Base-by-base conservation (phyloP, 352 stramenopile genomes). In the Phytophthora fragariae region DNA sequence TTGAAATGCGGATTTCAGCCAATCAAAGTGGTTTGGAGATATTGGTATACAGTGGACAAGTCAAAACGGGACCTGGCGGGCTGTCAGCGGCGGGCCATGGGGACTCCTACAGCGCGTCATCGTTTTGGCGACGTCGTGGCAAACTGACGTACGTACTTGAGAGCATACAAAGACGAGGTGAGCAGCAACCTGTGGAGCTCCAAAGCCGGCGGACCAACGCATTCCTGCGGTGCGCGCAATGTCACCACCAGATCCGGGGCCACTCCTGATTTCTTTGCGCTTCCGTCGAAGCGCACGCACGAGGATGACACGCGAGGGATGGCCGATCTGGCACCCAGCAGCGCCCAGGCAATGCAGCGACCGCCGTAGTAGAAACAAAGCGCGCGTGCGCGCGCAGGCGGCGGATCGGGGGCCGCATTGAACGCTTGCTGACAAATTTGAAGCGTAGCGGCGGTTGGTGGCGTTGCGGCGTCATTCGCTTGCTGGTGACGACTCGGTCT, bases 211-310 rank as follows among this genome's bases (percentile, higher is more conserved):
- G 60, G 66, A 73, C 58, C 66, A 63, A n/a, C 57, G 41, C 57
- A 54, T 64, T 75, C 56, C 62, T 65, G 29, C 47, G 44, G 68
- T 65, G 66, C 35, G 44, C 27, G 11, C 24, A n/a, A 15, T 70
- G 46, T 65, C 68, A 74, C 24, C 39, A n/a, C 39, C 14, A n/a
- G 39, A 47, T 56, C 50, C n/a, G 35, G 39, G 65, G 57, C 8
- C 46, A 59, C 37, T 52, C 12, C 59, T 69, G 66, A 69, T 73
- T 68, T 73, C 58, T 68, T 62, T 73, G 58, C 58, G 65, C 65
- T 68, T 72, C 67, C 59, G 54, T 73, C 59, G 65, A 68, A 62
- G 11, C 50, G 52, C 46, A 72, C 46, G 65, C 58, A 60, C 10
- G 65, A 12, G 46, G 17, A 1, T 14, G 15, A 4, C 15, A 5